These are phyloP conservation scores for Berberis vulgaris DNA, from an alignment of 164 flowering plant genomes.

Conservation along the genomic window DNA sequence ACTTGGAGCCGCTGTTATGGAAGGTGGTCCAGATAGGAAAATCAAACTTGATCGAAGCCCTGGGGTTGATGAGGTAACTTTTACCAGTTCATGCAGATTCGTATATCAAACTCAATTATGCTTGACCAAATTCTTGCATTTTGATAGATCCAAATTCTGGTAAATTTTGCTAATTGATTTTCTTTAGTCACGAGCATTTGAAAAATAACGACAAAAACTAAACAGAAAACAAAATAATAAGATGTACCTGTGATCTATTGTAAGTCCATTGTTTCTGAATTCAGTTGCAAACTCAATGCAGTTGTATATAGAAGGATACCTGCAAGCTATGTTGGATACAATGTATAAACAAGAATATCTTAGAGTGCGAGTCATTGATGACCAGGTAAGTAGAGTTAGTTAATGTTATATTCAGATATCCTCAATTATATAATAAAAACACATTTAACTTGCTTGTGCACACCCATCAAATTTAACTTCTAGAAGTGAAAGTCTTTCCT, in stretches of 20 bases:
- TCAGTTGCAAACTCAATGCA: slow-evolving; percentile 25
- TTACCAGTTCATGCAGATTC: not conserved
- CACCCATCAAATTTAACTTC: too few species aligned
- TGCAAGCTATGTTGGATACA: slow-evolving; percentile 93
- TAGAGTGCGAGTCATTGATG: slow-evolving; percentile 74
- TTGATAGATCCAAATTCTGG: too few species aligned
- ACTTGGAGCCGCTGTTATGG: slow-evolving; percentile 69
- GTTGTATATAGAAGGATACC: slow-evolving; percentile 91
- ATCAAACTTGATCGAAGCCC: slow-evolving; percentile 83
- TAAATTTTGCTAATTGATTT: too few species aligned
- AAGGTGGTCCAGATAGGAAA: slow-evolving; percentile 91
- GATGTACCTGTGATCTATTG: not conserved
- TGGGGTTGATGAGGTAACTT: slow-evolving; percentile 80
- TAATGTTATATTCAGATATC: not conserved
- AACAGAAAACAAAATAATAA: too few species aligned
- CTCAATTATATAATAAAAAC: not conserved
- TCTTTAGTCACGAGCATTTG: too few species aligned
- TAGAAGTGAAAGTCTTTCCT: too few species aligned
- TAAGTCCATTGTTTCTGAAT: not conserved
- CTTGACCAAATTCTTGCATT: too few species aligned
- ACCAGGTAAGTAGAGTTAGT: slow-evolving; percentile 43
- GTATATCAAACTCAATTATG: too few species aligned
- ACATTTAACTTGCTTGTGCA: too few species aligned
- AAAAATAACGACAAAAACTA: too few species aligned
- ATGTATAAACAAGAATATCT: slow-evolving; percentile 88